These are phyloP conservation scores for Lyophyllum shimeji DNA, from an alignment of 768 basidiomycete species.

Conservation along the genomic window DNA sequence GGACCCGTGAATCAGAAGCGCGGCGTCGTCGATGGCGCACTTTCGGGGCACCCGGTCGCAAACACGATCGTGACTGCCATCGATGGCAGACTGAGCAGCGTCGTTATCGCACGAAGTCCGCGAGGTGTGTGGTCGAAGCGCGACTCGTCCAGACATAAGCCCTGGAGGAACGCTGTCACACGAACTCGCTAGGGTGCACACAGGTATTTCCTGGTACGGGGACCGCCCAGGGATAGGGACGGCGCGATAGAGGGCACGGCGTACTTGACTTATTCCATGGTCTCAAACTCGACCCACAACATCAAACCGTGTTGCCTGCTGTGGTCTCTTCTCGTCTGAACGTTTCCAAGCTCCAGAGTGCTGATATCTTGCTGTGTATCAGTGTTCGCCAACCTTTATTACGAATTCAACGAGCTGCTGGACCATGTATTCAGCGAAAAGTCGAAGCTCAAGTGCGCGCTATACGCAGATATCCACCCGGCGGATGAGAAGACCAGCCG, in stretches of 20 bases:
- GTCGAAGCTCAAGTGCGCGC: conserved; percentile 47
- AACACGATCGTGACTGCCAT: conserved; percentile 39
- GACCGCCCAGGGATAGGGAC: conserved; percentile 34
- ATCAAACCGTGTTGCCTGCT: conserved; percentile 33
- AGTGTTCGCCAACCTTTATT: conserved; percentile 49
- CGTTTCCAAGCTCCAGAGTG: not conserved
- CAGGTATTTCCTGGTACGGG: conserved; percentile 39
- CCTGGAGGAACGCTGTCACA: conserved; percentile 6
- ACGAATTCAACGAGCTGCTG: conserved; percentile 41
- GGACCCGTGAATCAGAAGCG: conserved; percentile 36
- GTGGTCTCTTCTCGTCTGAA: conserved; percentile 33
- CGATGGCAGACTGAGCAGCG: conserved; percentile 36
- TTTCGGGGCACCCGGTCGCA: conserved; percentile 32
- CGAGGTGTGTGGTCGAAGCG: conserved; percentile 15
- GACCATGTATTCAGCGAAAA: conserved; percentile 34
- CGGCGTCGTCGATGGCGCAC: conserved; percentile 25
- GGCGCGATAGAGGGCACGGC: conserved; percentile 44
- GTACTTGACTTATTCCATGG: conserved; percentile 44
- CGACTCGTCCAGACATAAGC: conserved; percentile 1
- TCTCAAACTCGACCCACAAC: conserved; percentile 43
- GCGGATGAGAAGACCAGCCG: conserved; percentile 42
- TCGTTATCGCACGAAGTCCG: conserved; percentile 7
- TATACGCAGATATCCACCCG: conserved; percentile 41
- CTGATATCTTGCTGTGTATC: not conserved
- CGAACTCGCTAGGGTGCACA: conserved; percentile 31